These are phyloP conservation scores for Elaeis guineensis DNA, from an alignment of 176 grass and related monocot genomes.

Conservation along the genomic window DNA sequence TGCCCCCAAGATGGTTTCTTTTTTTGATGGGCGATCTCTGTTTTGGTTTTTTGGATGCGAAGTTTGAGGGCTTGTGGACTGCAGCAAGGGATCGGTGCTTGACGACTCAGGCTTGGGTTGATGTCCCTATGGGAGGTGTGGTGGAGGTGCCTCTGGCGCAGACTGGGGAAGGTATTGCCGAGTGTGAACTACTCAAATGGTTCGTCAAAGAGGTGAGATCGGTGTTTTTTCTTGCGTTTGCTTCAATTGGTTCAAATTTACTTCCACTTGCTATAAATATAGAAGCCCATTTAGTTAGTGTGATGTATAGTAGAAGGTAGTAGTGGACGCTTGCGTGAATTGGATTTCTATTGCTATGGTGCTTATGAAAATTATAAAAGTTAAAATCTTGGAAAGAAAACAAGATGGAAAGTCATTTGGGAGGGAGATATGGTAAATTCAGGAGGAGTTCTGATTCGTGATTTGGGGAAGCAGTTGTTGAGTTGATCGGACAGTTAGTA, in stretches of 20 bases:
- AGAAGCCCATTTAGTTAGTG: too few relatives aligned
- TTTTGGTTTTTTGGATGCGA: neutral
- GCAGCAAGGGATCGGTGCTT: slow-evolving; percentile 22
- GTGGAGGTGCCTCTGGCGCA: slow-evolving; percentile 84
- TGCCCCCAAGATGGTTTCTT: neutral
- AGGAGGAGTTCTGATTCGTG: too few relatives aligned
- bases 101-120: slow-evolving; percentile 24
- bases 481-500: too few relatives aligned
- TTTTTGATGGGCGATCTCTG: neutral
- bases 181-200: slow-evolving; percentile 93
- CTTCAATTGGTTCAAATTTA: neutral
- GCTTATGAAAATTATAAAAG: too few relatives aligned
- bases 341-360: too few relatives aligned
- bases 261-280: neutral
- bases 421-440: too few relatives aligned
- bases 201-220: slow-evolving; percentile 57
- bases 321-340: too few relatives aligned
- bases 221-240: too few relatives aligned
- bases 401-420: too few relatives aligned
- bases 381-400: too few relatives aligned
- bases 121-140: slow-evolving; percentile 14
- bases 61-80: neutral
- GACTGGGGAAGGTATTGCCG: slow-evolving; percentile 92
- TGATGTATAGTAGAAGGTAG: too few relatives aligned
- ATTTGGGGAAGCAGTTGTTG: too few relatives aligned